These are phyloP conservation scores for Begonia peltatifolia DNA, from an alignment of 306 rosid genomes.

Conservation along the genomic window DNA sequence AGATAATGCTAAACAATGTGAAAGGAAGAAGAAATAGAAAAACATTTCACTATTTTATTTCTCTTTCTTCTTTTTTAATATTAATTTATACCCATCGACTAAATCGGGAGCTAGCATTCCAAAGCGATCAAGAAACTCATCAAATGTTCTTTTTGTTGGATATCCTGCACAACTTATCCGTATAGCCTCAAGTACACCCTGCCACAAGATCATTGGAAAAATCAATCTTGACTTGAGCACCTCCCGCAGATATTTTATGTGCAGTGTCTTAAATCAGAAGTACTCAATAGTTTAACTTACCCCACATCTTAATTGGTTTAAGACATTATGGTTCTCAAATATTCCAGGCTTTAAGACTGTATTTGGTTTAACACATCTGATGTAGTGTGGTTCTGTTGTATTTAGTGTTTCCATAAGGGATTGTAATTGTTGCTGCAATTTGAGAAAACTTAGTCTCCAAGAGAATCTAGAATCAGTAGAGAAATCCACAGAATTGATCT, in stretches of 20 bases:
- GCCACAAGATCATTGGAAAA: conserved; percentile 11
- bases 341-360: conserved; percentile 80
- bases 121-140: conserved; percentile 79
- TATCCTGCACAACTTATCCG: conserved; percentile 88
- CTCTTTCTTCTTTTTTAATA: no score
- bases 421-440: conserved; percentile 73
- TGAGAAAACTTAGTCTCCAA: conserved; percentile 15
- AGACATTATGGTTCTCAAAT: conserved; percentile 69
- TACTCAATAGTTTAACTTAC: conserved; percentile 26
- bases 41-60: no score
- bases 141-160: conserved; percentile 76
- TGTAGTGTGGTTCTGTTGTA: conserved; percentile 86
- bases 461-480: conserved; percentile 8
- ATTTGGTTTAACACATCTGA: conserved; percentile 87
- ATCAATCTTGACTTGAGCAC: conserved; percentile 1
- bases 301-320: conserved; percentile 81
- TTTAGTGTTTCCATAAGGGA: conserved; percentile 73
- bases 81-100: conserved; percentile 48
- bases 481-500: not conserved
- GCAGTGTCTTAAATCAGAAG: not conserved
- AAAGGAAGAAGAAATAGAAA: no score
- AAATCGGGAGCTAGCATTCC: conserved; percentile 84
- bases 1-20: not conserved
- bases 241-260: not conserved
- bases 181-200: conserved; percentile 92